Percentiles rank a stretch among this genome's conserved stretches.
These are phyloP conservation scores for Xylaria sp. DNA, from an alignment of 2,329 filamentous ascomycete species.

Conservation along the genomic window DNA sequence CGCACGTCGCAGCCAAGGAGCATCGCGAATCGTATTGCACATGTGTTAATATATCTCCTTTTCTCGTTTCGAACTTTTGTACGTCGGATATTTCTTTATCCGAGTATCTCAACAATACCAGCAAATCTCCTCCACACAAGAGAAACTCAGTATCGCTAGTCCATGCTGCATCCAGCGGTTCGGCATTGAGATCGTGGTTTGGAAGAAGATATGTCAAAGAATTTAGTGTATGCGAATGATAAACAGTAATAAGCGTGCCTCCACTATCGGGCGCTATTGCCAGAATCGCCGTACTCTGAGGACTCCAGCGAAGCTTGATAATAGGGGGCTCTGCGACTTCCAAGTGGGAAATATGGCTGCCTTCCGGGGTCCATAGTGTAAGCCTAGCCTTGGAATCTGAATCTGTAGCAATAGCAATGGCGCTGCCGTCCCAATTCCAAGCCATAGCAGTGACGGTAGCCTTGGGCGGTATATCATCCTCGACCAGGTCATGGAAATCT, in stretches of 20 bases:
- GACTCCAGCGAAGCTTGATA: constrained; percentile 71
- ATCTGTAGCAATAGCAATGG: constrained; percentile 69
- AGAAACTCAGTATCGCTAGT: constrained; percentile 68
- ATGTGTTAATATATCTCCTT: constrained; percentile 65
- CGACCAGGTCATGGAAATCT: constrained; percentile 61
- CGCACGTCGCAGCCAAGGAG: constrained; percentile 67
- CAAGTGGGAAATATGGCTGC: constrained; percentile 63
- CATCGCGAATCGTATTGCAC: constrained; percentile 67
- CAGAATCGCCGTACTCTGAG: constrained; percentile 64
- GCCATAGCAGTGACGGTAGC: constrained; percentile 69
- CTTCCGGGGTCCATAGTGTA: constrained; percentile 67
- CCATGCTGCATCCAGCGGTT: constrained; percentile 70
- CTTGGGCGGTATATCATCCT: constrained; percentile 63
- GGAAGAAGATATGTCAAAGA: constrained; percentile 61
- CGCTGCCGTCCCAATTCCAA: constrained; percentile 68
- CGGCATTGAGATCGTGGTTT: constrained; percentile 62
- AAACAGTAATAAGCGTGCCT: constrained; percentile 67
- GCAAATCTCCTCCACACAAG: constrained; percentile 66
- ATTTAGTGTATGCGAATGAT: constrained; percentile 57
- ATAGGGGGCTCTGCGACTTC: constrained; percentile 70
- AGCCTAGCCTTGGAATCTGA: constrained; percentile 64
- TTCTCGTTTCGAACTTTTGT: constrained; percentile 64
- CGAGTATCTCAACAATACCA: constrained; percentile 61
- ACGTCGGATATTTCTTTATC: constrained; percentile 59
- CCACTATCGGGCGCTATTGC: constrained; percentile 67